A percentile compares a stretch with the other conserved stretches of the same genome.
phyloP scores from a whole-genome alignment of 768 basidiomycete species.

The Trichaptum fuscoviolaceum region DNA sequence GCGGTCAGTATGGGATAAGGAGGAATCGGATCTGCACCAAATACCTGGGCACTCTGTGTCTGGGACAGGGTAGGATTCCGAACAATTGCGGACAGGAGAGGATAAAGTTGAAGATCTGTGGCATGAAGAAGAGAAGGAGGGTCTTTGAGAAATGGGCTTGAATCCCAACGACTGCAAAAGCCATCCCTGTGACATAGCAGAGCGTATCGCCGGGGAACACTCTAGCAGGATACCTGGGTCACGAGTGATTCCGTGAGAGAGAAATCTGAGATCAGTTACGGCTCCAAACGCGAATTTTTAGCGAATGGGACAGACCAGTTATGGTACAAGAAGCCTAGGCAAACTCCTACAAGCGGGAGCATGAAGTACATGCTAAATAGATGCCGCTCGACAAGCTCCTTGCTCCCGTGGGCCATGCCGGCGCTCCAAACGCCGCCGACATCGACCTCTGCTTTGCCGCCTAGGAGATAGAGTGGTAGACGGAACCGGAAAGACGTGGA shows the following conservation, averaged over 20 bases:
- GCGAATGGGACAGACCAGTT: conserved; percentile 67
- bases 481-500: conserved; percentile 58
- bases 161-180: conserved; percentile 95
- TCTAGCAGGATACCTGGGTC: conserved; percentile 85
- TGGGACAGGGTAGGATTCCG: conserved; percentile 87
- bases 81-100: conserved; percentile 94
- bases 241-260: conserved; percentile 5
- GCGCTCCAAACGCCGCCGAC: conserved; percentile 78
- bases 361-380: conserved; percentile 97
- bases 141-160: conserved; percentile 98
- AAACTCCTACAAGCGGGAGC: conserved; percentile 90
- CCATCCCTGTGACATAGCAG: conserved; percentile 98
- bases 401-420: conserved; percentile 81
- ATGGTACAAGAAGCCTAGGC: conserved; percentile 86
- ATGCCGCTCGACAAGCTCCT: conserved; percentile 86
- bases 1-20: neutral
- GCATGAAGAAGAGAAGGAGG: conserved; percentile 91
- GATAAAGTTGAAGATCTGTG: conserved; percentile 97
- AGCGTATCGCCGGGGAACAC: conserved; percentile 96
- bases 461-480: conserved; percentile 66
- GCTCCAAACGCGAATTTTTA: neutral
- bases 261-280: conserved; percentile 5
- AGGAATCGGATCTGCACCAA: conserved; percentile 16
- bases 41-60: conserved; percentile 89
- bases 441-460: conserved; percentile 59